phyloP scores from a whole-genome alignment of 495 filamentous ascomycete genomes.

The Lasiosphaeriaceae sp. region DNA sequence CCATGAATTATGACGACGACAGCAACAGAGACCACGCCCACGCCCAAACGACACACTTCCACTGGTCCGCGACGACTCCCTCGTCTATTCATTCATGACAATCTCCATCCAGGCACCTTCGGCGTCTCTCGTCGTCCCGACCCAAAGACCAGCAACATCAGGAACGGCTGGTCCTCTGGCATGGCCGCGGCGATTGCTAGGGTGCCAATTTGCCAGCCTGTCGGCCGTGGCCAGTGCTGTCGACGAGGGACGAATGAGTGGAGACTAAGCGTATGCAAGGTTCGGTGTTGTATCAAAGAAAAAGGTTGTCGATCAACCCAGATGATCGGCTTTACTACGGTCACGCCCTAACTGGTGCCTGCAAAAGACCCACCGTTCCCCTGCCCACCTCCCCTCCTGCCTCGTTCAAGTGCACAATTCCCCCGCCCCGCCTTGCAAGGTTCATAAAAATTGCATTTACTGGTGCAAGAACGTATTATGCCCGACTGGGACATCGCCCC shows the following conservation, averaged over 20 bases:
- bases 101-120: too few species aligned
- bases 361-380: conserved; percentile 2
- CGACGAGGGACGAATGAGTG: conserved; percentile 16
- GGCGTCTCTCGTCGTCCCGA: too few species aligned
- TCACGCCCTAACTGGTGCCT: conserved; percentile 8
- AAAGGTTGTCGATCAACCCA: conserved; percentile 28
- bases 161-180: not conserved
- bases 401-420: not conserved
- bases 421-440: not conserved
- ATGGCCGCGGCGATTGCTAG: not conserved
- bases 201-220: conserved; percentile 13
- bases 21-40: too few species aligned
- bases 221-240: conserved; percentile 10
- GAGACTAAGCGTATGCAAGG: conserved; percentile 32
- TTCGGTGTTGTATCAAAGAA: conserved; percentile 31
- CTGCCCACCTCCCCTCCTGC: not conserved
- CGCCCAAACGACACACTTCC: too few species aligned
- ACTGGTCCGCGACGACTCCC: too few species aligned
- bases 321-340: conserved; percentile 27
- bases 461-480: not conserved
- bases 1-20: too few species aligned
- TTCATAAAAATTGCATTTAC: not conserved
- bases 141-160: not conserved
- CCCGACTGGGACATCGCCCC: not conserved
- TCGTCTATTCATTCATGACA: too few species aligned